phyloP scores from a whole-genome alignment of 768 basidiomycete genomes.

The Leucogyrophana mollusca region DNA sequence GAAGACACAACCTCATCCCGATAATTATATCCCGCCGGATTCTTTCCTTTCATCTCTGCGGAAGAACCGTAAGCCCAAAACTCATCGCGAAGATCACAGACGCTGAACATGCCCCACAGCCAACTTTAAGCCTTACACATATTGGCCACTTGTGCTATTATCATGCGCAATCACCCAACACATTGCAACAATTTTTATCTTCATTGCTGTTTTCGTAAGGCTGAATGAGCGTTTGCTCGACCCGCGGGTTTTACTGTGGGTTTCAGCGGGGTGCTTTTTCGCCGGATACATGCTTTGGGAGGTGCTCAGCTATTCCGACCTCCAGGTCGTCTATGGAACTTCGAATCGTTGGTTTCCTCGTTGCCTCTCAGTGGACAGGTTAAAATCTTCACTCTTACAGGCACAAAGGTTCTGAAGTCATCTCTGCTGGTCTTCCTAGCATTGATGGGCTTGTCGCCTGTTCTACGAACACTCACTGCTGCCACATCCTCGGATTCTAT shows the following conservation, averaged over 20 bases:
- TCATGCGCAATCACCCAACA: conserved; percentile 84
- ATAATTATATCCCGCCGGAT: conserved; percentile 77
- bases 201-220: conserved; percentile 76
- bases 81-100: conserved; percentile 6
- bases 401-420: conserved; percentile 72
- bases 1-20: conserved; percentile 72
- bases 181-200: conserved; percentile 74
- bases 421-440: conserved; percentile 86
- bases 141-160: conserved; percentile 67
- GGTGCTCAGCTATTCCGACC: conserved; percentile 41
- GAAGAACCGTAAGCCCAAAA: conserved; percentile 63
- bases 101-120: conserved; percentile 41
- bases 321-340: conserved; percentile 24
- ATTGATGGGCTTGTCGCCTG: conserved; percentile 87
- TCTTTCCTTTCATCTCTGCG: conserved; percentile 78
- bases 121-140: conserved; percentile 78
- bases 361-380: conserved; percentile 11
- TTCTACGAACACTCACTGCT: conserved; percentile 87
- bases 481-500: conserved; percentile 97
- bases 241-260: conserved; percentile 66
- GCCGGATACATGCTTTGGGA: conserved; percentile 66
- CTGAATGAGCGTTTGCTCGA: conserved; percentile 65
- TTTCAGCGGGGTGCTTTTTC: conserved; percentile 59
- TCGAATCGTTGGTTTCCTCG: conserved; percentile 24
- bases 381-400: conserved; percentile 32